Base-by-base conservation (phyloP, 495 filamentous ascomycete species). In the Chaetomium fimeti region DNA sequence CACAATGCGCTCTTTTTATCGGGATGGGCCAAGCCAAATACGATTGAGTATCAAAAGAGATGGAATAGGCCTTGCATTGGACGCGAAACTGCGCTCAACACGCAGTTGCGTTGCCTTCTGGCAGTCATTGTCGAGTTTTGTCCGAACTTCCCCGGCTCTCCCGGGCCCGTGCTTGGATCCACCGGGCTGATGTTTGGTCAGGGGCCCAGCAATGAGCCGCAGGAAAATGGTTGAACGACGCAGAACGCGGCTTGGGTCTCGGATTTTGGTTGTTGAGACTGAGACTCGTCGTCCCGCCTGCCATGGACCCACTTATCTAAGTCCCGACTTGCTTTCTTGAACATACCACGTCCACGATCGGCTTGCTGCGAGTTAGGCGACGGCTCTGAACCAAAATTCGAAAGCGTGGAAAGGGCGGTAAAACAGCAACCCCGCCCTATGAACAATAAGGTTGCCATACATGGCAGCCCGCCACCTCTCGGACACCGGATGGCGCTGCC, bases 241-340 rank as follows among this genome's bases (percentile, higher is more conserved):
- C 3, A 36, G 32, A 36, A 36, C 12, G 32, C 1, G 32, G 7
- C 12, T 36, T 36, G 32, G 32, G 36, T 15, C 66, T 15, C 66
- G 60, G 54, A 18, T 42, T 57, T 57, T 56, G 66, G 59, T 72
- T 72, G 70, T 72, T 73, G 71, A 71, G 71, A 45, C 40, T 54
- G 60, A n/a, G 43, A 7, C 5, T 43, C 28, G 48, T 32, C 57
- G 65, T 66, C 63, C 24, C 36, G 40, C 18, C 13, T 69, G 69
- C 62, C 66, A 71, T 57, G 60, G 71, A 22, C 28, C 43, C 47
- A 29, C 43, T 24, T 5, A 38, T 2, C 36, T 29, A 16, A 45
- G 43, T 18, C 15, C 28, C n/a, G n/a, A 22, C 7, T 28, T 24
- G 28, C 20, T 1, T 49, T n/a, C 48, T 52, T 52, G 49, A 22